A percentile compares a stretch with the other conserved stretches of the same genome.
These are phyloP conservation scores for Penicillium steckii DNA, from an alignment of 495 filamentous ascomycete genomes.

Conservation along the genomic window DNA sequence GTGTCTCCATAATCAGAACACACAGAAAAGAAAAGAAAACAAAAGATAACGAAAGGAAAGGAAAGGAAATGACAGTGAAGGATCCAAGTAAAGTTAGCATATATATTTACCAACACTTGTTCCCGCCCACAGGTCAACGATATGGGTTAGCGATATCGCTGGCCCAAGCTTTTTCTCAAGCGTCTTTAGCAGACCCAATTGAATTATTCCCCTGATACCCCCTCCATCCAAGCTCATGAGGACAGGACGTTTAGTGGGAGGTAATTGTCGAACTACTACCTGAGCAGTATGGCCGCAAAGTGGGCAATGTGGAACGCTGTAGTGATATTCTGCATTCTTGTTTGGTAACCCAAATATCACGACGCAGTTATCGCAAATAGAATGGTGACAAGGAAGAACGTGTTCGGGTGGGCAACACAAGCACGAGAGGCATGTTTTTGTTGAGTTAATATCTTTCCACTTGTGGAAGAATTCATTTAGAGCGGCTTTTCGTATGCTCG, in stretches of 20 bases:
- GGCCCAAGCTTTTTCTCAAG: no score
- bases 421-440: slow-evolving; percentile 26
- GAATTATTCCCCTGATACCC: slow-evolving; percentile 48
- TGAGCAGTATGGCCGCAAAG: slow-evolving; percentile 38
- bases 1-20: no score
- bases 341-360: slow-evolving; percentile 17
- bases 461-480: not conserved
- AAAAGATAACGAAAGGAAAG: no score
- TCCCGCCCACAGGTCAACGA: slow-evolving; percentile 49
- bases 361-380: slow-evolving; percentile 31
- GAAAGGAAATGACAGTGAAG: not conserved
- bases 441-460: slow-evolving; percentile 11
- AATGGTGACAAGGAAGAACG: slow-evolving; percentile 30
- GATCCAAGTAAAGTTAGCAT: not conserved
- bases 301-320: slow-evolving; percentile 22
- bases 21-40: no score
- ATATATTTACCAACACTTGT: slow-evolving; percentile 45
- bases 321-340: slow-evolving; percentile 15
- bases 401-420: slow-evolving; percentile 26
- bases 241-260: slow-evolving; percentile 45
- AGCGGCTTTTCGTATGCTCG: not conserved
- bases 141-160: slow-evolving; percentile 30
- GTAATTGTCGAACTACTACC: slow-evolving; percentile 22
- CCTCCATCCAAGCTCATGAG: slow-evolving; percentile 61
- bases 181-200: slow-evolving; percentile 45